Conservation (phyloP, 2,329 filamentous ascomycete genomes). For the Apiospora phragmitis region DNA sequence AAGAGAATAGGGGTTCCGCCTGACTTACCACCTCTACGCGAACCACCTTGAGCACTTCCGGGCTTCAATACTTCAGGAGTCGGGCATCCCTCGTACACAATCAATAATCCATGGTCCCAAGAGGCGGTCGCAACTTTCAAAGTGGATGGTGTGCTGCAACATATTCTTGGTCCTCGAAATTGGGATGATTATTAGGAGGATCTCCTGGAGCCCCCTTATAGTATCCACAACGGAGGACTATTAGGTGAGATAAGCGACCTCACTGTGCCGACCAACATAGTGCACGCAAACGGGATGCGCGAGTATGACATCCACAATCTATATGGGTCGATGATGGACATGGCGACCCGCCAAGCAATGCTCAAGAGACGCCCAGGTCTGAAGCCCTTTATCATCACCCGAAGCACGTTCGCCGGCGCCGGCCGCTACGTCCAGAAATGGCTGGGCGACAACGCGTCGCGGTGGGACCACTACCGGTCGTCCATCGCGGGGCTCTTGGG, state of each 20-base stretch:
- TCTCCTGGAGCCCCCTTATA: not conserved
- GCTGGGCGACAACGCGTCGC: not conserved
- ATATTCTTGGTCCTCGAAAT: slow-evolving; percentile 47
- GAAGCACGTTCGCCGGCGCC: slow-evolving; percentile 73
- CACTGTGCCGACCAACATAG: slow-evolving; percentile 66
- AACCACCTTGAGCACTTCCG: slow-evolving; percentile 44
- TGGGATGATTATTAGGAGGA: slow-evolving; percentile 33
- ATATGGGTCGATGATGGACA: slow-evolving; percentile 76
- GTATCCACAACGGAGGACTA: slow-evolving; percentile 40
- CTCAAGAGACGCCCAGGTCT: slow-evolving; percentile 59
- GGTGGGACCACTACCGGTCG: slow-evolving; percentile 2
- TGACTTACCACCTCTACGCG: slow-evolving; percentile 59
- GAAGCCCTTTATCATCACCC: slow-evolving; percentile 72
- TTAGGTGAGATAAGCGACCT: slow-evolving; percentile 43
- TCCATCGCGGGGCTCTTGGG: not conserved
- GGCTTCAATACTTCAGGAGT: not conserved
- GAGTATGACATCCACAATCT: slow-evolving; percentile 79
- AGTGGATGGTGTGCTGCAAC: slow-evolving; percentile 60
- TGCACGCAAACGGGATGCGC: slow-evolving; percentile 65
- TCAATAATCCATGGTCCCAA: not conserved
- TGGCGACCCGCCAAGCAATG: slow-evolving; percentile 66
- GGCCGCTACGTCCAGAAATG: slow-evolving; percentile 61
- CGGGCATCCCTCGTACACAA: not conserved
- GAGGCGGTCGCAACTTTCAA: not conserved
- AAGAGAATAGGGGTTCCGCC: slow-evolving; percentile 54